Base-by-base conservation (phyloP, 2,329 filamentous ascomycete species). In the Aspergillus transmontanensis region DNA sequence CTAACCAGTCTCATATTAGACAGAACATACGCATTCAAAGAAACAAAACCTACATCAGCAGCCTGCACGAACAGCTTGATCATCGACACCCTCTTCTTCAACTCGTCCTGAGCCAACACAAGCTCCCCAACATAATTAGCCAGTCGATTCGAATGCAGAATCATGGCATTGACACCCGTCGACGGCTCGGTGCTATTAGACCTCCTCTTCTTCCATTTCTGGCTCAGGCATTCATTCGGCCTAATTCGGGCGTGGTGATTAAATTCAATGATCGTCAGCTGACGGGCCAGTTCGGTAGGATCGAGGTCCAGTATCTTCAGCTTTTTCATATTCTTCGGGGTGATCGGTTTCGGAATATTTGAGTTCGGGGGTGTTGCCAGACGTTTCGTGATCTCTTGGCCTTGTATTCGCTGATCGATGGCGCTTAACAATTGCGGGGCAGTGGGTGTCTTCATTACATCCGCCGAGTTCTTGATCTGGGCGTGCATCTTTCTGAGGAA, bases 71-170 rank as follows among this genome's bases (percentile, higher is more conserved):
- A 97, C 78, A 97, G 93, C 77, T 96, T 97, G 78, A 97, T 97
- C 50, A 97, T 92, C 43, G 94, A 90, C 21, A 97, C 93, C 69
- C 94, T 87, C 78, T 94, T 94, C 83, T 94, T 96, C 66, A 96
- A 89, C 73, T 97, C 94, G 71, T 89, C 86, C 78, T 97, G 94
- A 0, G 90, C 93, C 62, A 97, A 79, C 67, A 97, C 97, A 91
- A 97, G 96, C 77, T 96, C 93, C 21, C 93, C 94, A 36, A 97
- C 94, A 93, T 94, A 97, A 75, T 97, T 97, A 6, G 94, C 97
- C 82, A 97, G 89, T 77, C 97, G 93, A 75, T 97, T 98, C 1
- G 94, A 97, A 80, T 97, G 94, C 59, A 96, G 83, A 78, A 98
- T 98, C 64, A 97, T 85, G 6, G 92, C 91, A 79, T 96, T 96